These are phyloP conservation scores for Persicaria tinctoria DNA, from an alignment of 148 eudicot species.

Conservation along the genomic window DNA sequence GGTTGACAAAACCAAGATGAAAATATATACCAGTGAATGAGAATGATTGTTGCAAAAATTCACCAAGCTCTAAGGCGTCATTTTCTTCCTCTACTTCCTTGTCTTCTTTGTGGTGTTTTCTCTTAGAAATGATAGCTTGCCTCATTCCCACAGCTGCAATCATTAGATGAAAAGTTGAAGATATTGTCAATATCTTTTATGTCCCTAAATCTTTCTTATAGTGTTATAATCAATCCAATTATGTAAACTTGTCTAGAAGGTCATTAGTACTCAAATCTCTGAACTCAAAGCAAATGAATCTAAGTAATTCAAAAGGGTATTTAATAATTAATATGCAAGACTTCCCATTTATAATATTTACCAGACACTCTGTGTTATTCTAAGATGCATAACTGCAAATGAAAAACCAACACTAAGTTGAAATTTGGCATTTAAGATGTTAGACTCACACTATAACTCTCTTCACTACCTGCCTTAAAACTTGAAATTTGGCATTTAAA, in stretches of 20 bases:
- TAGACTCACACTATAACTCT: background rate
- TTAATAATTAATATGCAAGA: too few relatives aligned
- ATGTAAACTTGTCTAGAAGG: too few relatives aligned
- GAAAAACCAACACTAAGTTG: too few relatives aligned
- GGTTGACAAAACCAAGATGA: background rate
- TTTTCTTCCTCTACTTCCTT: constrained; percentile 26
- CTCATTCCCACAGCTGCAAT: constrained; percentile 65
- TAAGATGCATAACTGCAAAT: too few relatives aligned
- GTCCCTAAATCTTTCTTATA: background rate
- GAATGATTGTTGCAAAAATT: constrained; percentile 67
- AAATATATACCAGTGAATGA: constrained; percentile 59
- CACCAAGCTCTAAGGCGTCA: constrained; percentile 42
- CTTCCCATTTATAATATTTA: too few relatives aligned
- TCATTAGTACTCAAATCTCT: too few relatives aligned
- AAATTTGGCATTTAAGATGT: too few relatives aligned
- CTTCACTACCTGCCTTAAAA: background rate
- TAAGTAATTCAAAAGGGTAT: too few relatives aligned
- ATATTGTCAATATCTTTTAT: background rate
- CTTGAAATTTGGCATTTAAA: background rate
- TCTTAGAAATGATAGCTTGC: constrained; percentile 49
- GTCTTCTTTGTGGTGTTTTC: constrained; percentile 21
- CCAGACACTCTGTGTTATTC: too few relatives aligned
- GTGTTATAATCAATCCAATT: too few relatives aligned
- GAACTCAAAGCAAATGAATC: too few relatives aligned
- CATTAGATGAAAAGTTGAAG: constrained; percentile 7